phyloP scores from a whole-genome alignment of 345 rosid genomes.

The Cardamine occulta region DNA sequence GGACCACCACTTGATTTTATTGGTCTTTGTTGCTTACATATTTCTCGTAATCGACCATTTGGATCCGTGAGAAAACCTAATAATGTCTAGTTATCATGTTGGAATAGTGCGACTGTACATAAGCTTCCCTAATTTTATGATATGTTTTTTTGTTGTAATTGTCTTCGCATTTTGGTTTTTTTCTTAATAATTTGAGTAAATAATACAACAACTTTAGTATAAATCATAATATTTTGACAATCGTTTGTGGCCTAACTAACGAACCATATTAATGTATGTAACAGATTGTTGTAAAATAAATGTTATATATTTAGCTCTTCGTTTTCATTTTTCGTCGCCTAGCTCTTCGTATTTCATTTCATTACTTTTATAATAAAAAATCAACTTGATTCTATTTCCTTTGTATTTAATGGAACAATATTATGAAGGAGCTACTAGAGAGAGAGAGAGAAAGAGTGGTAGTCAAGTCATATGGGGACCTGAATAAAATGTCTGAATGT shows the following conservation, averaged over 20 bases:
- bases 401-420: neutral
- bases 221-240: neutral
- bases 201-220: neutral
- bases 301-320: neutral
- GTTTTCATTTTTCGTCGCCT: neutral
- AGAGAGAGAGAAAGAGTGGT: slow-evolving; percentile 13
- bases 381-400: neutral
- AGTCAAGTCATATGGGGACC: slow-evolving; percentile 36
- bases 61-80: no score
- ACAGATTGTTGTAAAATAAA: neutral
- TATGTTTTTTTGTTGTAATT: no score
- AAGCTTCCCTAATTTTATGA: no score
- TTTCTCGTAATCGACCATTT: no score
- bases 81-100: no score
- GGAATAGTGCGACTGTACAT: no score
- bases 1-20: no score
- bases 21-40: no score
- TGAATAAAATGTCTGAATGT: slow-evolving; percentile 38
- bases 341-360: neutral
- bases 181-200: no score
- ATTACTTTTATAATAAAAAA: neutral
- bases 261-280: neutral
- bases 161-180: no score
- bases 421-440: slow-evolving; percentile 1
- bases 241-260: neutral